A percentile compares a stretch with the other conserved stretches of the same genome.
Evolutionary conservation across 2,329 filamentous ascomycete genomes (phyloP).

Genomic region (Penicillium sclerotiorum): DNA sequence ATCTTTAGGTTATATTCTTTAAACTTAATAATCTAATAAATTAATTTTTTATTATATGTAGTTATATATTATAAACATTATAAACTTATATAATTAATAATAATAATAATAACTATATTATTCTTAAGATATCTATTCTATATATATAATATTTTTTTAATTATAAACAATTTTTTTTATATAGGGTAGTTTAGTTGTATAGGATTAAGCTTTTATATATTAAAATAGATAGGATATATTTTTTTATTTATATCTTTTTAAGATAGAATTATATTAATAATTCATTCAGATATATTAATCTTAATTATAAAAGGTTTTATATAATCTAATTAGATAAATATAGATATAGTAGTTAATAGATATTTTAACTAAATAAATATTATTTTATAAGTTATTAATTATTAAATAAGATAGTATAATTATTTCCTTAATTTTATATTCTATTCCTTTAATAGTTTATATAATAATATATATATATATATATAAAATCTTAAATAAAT

Average conservation of each 20-base stretch:
- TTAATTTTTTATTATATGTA: too few species aligned
- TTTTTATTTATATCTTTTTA: background rate
- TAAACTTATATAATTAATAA: too few species aligned
- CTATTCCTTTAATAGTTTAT: background rate
- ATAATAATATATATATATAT: background rate
- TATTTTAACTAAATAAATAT: background rate
- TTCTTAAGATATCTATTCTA: background rate
- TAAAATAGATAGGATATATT: background rate
- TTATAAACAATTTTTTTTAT: background rate
- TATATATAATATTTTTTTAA: background rate
- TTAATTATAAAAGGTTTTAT: conserved; percentile 1
- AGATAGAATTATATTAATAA: background rate
- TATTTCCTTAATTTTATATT: background rate
- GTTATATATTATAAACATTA: too few species aligned
- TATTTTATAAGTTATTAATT: background rate
- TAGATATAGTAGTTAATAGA: background rate
- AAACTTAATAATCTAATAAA: too few species aligned
- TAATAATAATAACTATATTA: background rate
- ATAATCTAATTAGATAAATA: background rate
- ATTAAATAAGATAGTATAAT: background rate
- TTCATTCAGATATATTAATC: background rate
- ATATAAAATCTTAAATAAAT: background rate
- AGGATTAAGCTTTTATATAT: background rate
- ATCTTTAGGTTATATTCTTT: too few species aligned
- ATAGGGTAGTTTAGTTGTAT: background rate